Percentiles rank a stretch among this genome's conserved stretches.
Evolutionary conservation across 2,329 filamentous ascomycete species (phyloP).

Genomic region (Lasiodiplodia theobromae): DNA sequence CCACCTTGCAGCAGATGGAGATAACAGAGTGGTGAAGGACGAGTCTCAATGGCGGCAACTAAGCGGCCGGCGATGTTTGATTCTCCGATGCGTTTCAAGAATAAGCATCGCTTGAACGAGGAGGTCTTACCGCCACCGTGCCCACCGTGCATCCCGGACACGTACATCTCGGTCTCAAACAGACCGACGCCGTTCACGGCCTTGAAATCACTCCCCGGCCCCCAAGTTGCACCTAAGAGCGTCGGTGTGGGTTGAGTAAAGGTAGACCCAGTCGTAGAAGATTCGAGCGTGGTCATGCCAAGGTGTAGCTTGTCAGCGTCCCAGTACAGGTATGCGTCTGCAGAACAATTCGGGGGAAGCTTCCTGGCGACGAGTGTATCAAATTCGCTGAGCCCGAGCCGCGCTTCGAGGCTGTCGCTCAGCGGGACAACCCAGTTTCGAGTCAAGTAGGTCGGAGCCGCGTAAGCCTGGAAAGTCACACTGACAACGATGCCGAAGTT

Average conservation of each 20-base stretch:
- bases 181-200: constrained; percentile 57
- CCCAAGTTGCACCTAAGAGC: constrained; percentile 39
- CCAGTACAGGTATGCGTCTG: constrained; percentile 65
- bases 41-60: constrained; percentile 54
- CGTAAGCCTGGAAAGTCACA: constrained; percentile 58
- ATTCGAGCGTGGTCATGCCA: constrained; percentile 60
- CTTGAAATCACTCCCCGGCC: constrained; percentile 43
- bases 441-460: constrained; percentile 50
- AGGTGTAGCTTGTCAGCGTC: constrained; percentile 56
- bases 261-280: constrained; percentile 36
- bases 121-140: constrained; percentile 66
- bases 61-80: constrained; percentile 48
- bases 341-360: constrained; percentile 55
- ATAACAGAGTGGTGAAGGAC: constrained; percentile 65
- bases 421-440: constrained; percentile 42
- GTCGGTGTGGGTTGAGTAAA: constrained; percentile 31
- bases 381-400: constrained; percentile 49
- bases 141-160: constrained; percentile 66
- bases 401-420: constrained; percentile 42
- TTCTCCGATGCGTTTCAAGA: constrained; percentile 59
- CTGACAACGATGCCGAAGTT: constrained; percentile 66
- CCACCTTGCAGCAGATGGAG: constrained; percentile 69
- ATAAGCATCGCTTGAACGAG: constrained; percentile 70
- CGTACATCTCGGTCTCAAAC: constrained; percentile 68
- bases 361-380: constrained; percentile 48